Evolutionary conservation across 176 grass and related monocot genomes (phyloP).

Genomic region (Typha latifolia): DNA sequence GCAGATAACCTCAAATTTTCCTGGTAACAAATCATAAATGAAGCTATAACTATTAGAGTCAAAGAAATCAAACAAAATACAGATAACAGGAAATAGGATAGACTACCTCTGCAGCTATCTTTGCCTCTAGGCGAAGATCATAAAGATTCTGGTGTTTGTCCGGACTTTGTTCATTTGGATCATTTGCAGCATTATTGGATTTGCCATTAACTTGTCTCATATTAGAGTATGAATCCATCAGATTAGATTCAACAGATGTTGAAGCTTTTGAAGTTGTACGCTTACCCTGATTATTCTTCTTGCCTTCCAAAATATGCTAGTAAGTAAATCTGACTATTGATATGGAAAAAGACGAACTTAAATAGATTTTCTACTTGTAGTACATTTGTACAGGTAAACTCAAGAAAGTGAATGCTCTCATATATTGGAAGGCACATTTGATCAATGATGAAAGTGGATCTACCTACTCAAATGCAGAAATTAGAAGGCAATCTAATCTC

Average conservation of each 20-base stretch:
- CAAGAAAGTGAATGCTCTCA: no score
- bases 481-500: no score
- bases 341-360: no score
- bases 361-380: no score
- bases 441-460: no score
- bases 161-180: constrained; percentile 17
- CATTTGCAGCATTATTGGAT: constrained; percentile 16
- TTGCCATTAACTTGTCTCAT: constrained; percentile 20
- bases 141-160: constrained; percentile 23
- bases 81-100: constrained; percentile 6
- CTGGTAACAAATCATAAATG: constrained; percentile 32
- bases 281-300: constrained; percentile 18
- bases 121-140: constrained; percentile 69
- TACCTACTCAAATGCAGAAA: no score
- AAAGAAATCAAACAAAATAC: constrained; percentile 9
- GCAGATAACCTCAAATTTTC: constrained; percentile 70
- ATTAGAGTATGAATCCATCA: constrained; percentile 20
- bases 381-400: no score
- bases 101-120: constrained; percentile 53
- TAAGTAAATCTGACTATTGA: no score
- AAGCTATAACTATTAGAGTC: constrained; percentile 5
- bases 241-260: constrained; percentile 20
- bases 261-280: constrained; percentile 12
- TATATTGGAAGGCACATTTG: no score
- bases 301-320: constrained; percentile 29